Percentiles rank a stretch among this genome's conserved stretches.
Evolutionary conservation across 164 flowering plant genomes (phyloP).

Genomic region (Magnolia changhungtana): DNA sequence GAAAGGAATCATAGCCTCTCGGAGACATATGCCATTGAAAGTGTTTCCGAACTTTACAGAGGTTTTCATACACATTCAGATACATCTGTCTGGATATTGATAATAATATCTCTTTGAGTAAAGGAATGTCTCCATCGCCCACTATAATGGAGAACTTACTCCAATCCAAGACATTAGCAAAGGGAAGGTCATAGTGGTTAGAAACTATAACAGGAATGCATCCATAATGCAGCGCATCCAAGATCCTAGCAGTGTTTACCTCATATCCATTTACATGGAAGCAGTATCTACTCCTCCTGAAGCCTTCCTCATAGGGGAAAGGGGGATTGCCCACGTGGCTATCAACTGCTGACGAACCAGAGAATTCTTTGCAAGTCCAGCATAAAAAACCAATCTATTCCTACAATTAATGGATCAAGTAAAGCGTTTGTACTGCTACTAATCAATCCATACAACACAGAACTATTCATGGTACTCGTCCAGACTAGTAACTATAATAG

Average conservation of each 20-base stretch:
- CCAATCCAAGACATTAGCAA: conserved; percentile 52
- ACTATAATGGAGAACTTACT: conserved; percentile 45
- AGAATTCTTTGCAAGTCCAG: conserved; percentile 48
- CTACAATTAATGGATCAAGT: conserved; percentile 15
- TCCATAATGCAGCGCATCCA: conserved; percentile 61
- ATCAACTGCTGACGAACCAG: conserved; percentile 32
- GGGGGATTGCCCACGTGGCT: conserved; percentile 16
- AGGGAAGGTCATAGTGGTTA: conserved; percentile 56
- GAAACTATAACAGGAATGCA: conserved; percentile 58
- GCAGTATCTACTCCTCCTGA: conserved; percentile 45
- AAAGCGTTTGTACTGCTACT: too few species aligned
- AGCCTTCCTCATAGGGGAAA: conserved; percentile 40
- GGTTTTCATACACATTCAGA: conserved; percentile 34
- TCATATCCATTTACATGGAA: conserved; percentile 59
- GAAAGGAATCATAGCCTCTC: conserved; percentile 43
- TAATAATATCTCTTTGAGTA: conserved; percentile 29
- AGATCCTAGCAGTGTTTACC: conserved; percentile 55
- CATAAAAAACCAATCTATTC: conserved; percentile 38
- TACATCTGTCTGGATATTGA: conserved; percentile 30
- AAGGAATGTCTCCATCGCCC: conserved; percentile 29
- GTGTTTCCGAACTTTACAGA: conserved; percentile 42
- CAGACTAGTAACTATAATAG: too few species aligned
- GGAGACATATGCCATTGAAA: conserved; percentile 44
- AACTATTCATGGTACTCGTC: too few species aligned
- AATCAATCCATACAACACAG: too few species aligned